Base-by-base conservation (phyloP, 768 basidiomycete genomes). In the Ramaria sp. region DNA sequence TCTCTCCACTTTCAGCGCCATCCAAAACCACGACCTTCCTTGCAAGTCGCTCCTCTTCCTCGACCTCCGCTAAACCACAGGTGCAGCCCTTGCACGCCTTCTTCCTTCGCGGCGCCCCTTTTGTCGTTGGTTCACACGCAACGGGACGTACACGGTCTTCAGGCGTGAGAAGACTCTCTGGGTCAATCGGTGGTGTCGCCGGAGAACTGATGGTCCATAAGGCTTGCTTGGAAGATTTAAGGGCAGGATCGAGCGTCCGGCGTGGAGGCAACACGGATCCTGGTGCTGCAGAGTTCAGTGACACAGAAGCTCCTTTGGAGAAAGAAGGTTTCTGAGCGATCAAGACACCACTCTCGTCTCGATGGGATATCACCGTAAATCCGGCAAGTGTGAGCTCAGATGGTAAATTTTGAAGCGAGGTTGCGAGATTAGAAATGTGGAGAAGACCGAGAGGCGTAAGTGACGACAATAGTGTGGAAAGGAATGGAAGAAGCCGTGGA, bases 51-150 rank as follows among this genome's bases (percentile, higher is more conserved):
- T 97, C 92, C 66, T 92, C 88, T 54, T 81, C 86, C 67, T 96
- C 91, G 16, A 95, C 66, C 73, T 98, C 96, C 16, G 88, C 85
- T 55, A 99, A 76, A n/a, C 96, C 96, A 63, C 96, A 99, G 2
- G 90, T 80, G 69, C 96, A 99, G 65, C 81, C 82, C 72, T 97
- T 97, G 78, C 96, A 99, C 28, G 96, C 95, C 66, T 82, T 85
- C 75, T 87, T 91, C 61, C 86, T 73, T 59, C 85, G 74, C n/a
- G 81, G 77, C 13, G 74, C 75, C 22, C 67, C 65, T 9, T 48
- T 54, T 18, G 60, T 62, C 41, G 77, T 69, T 15, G 88, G 88
- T 64, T 86, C 88, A 60, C 88, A 90, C 5, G 78, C 77, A 32
- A 78, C 76, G 0, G 92, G 93, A 2, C 90, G 82, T 30, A 73